Evolutionary conservation across 1,284 basidiomycete species (phyloP).

Genomic region (Leccinum pachyderme): DNA sequence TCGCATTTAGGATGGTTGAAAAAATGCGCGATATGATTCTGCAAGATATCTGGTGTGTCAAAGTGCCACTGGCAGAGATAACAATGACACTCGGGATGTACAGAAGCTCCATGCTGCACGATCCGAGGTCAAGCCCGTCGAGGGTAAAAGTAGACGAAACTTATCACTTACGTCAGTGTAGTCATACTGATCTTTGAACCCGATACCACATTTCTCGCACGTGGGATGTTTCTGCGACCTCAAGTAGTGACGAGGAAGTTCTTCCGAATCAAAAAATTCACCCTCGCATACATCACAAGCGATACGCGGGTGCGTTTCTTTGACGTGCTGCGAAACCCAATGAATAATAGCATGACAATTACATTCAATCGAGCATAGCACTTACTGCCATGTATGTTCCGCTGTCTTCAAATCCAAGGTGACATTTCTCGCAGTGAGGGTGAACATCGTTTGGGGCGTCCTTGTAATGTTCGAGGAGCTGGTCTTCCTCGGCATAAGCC

Average conservation of each 20-base stretch:
- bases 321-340: constrained; percentile 19
- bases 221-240: constrained; percentile 28
- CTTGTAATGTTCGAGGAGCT: constrained; percentile 31
- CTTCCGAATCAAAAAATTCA: constrained; percentile 23
- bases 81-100: constrained; percentile 33
- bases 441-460: constrained; percentile 24
- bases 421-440: constrained; percentile 28
- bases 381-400: constrained; percentile 22
- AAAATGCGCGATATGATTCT: constrained; percentile 34
- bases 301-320: constrained; percentile 28
- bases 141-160: neutral
- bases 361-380: neutral
- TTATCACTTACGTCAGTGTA: constrained; percentile 30
- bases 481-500: constrained; percentile 26
- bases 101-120: constrained; percentile 29
- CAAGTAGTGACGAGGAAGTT: constrained; percentile 26
- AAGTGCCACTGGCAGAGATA: constrained; percentile 36
- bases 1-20: constrained; percentile 32
- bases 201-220: constrained; percentile 27
- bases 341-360: constrained; percentile 1
- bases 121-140: constrained; percentile 7
- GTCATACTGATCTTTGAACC: constrained; percentile 31
- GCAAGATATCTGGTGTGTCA: constrained; percentile 27
- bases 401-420: constrained; percentile 22
- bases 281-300: constrained; percentile 28